These are phyloP conservation scores for Solanum piurae DNA, from an alignment of 257 asterid genomes.

Conservation along the genomic window DNA sequence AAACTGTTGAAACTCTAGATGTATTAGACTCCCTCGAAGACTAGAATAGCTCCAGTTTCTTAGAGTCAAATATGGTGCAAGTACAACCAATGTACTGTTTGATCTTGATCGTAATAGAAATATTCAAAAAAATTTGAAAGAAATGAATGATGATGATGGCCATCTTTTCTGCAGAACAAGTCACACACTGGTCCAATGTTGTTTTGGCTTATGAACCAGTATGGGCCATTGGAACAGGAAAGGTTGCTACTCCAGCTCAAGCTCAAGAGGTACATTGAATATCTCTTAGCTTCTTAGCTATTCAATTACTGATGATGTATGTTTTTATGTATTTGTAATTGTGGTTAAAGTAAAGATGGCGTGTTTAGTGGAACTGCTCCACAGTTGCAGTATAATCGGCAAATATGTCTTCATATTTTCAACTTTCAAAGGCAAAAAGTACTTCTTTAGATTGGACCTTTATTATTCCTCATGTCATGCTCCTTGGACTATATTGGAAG, in stretches of 20 bases:
- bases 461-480: neutral
- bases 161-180: conserved; percentile 16
- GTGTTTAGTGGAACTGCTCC: neutral
- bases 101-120: neutral
- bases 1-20: neutral
- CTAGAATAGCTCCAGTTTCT: neutral
- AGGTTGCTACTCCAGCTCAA: conserved; percentile 43
- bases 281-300: neutral
- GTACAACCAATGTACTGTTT: neutral
- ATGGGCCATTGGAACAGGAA: conserved; percentile 44
- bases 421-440: neutral
- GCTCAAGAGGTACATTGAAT: conserved; percentile 35
- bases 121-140: too few relatives aligned
- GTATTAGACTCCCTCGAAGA: neutral
- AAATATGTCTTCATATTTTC: neutral
- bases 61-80: neutral
- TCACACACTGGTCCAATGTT: conserved; percentile 23
- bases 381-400: neutral
- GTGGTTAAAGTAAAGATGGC: neutral
- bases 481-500: neutral
- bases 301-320: neutral
- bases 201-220: conserved; percentile 44
- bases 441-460: neutral
- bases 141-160: neutral
- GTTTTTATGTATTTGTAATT: neutral